A percentile compares a stretch with the other conserved stretches of the same genome.
Conservation (phyloP, 2,329 filamentous ascomycete genomes). For the Beauveria sp. region DNA sequence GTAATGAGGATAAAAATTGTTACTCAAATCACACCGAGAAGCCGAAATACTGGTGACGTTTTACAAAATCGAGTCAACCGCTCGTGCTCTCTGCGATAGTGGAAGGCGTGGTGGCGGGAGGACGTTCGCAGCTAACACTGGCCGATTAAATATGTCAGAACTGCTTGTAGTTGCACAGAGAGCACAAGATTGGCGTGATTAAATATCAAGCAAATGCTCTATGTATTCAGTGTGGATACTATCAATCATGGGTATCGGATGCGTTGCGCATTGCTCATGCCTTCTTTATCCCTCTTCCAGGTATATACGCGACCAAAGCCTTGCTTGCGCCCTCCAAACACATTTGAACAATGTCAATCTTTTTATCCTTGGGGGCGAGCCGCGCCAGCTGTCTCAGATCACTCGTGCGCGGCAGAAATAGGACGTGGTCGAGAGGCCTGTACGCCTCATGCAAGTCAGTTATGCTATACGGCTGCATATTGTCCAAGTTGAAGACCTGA, state of each 20-base stretch:
- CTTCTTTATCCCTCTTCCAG: constrained; percentile 20
- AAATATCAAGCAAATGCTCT: not conserved
- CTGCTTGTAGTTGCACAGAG: no score
- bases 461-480: constrained; percentile 83
- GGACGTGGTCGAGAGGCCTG: constrained; percentile 50
- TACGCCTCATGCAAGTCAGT: constrained; percentile 56
- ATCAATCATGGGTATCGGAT: not conserved
- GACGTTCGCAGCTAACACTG: no score
- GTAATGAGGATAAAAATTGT: not conserved
- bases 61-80: no score
- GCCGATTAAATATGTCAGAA: not conserved
- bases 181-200: not conserved
- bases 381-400: constrained; percentile 71
- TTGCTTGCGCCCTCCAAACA: constrained; percentile 88
- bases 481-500: constrained; percentile 71
- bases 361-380: constrained; percentile 40
- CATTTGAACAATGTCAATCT: constrained; percentile 77
- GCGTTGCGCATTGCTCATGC: not conserved
- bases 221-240: not conserved
- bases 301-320: constrained; percentile 59
- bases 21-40: no score
- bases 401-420: constrained; percentile 82
- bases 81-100: no score
- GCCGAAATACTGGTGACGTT: no score
- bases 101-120: no score